Evolutionary conservation across 805 yeast genomes (phyloP), one percentile per base, ranked within the genome.

Genomic region (Wickerhamomyces queroliae): DNA sequence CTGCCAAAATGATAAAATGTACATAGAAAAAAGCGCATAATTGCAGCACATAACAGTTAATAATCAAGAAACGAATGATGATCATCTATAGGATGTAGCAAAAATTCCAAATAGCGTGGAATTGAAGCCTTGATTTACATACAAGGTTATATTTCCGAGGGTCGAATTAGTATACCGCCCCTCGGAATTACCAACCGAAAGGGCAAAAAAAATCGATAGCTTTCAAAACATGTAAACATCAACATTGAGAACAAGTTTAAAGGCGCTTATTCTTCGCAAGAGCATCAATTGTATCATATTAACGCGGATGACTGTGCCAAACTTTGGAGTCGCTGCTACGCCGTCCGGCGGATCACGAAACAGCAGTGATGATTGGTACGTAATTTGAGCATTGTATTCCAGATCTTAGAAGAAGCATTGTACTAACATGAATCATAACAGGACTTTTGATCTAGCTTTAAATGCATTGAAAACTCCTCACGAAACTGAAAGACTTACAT

Each of bases 91-190:
- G n/a, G n/a, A n/a, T n/a, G n/a, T n/a, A n/a, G n/a, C n/a, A n/a
- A n/a, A n/a, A n/a, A n/a, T 64, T 17, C 49, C 64, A 0, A 43
- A 46, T 6, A 56, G 73, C 18, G n/a, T n/a, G n/a, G n/a, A n/a
- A n/a, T n/a, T n/a, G n/a, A n/a, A n/a, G n/a, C n/a, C n/a, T n/a
- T n/a, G n/a, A n/a, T n/a, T n/a, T n/a, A n/a, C n/a, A n/a, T n/a
- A n/a, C n/a, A 15, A 8, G 21, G 12, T 16, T 28, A 28, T 28
- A 28, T 28, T 28, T 28, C 31, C 31, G 31, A 28, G 31, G 31
- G 20, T 10, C 25, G 8, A n/a, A n/a, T n/a, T n/a, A n/a, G n/a
- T n/a, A n/a, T n/a, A n/a, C 11, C 25, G 6, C 8, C 16, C 3
- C 4, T 16, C 31, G 31, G 31, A 28, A 7, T 28, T 17, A 13